phyloP scores from a whole-genome alignment of 306 rosid species.

The Betula pendula region DNA sequence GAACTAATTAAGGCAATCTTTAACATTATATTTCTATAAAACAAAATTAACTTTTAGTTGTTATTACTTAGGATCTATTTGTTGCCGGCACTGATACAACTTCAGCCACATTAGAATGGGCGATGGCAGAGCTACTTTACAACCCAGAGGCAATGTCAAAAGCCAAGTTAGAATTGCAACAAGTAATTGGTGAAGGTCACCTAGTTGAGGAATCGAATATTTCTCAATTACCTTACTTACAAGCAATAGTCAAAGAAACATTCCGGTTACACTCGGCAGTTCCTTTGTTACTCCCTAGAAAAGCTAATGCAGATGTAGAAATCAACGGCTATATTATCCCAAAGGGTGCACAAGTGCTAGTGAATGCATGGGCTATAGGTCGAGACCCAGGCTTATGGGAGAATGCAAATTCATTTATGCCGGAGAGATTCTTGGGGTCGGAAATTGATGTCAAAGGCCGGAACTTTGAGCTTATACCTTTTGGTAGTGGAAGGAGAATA shows the following conservation, averaged over 20 bases:
- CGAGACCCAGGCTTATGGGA: too few species aligned
- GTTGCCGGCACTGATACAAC: constrained; percentile 32
- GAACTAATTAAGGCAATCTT: too few species aligned
- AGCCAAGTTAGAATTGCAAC: constrained; percentile 23
- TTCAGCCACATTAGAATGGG: constrained; percentile 32
- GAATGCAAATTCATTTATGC: too few species aligned
- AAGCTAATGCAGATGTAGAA: constrained; percentile 22
- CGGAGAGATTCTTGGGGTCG: background rate
- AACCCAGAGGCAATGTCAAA: constrained; percentile 17
- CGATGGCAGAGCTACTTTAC: constrained; percentile 32
- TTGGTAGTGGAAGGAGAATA: constrained; percentile 47
- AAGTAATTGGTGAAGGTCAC: constrained; percentile 25
- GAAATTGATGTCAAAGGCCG: constrained; percentile 45
- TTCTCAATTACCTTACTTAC: constrained; percentile 28
- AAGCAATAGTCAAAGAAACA: constrained; percentile 35
- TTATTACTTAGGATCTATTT: constrained; percentile 9
- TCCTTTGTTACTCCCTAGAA: constrained; percentile 21
- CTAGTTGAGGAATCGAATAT: constrained; percentile 25
- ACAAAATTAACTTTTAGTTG: too few species aligned
- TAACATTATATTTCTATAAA: too few species aligned
- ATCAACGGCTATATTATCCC: constrained; percentile 17
- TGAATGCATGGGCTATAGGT: constrained; percentile 33
- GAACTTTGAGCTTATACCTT: constrained; percentile 50
- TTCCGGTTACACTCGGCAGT: constrained; percentile 25
- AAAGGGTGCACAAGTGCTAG: constrained; percentile 26